Conservation (phyloP, 108 stramenopile genomes). For the Cyclotella choctawhatcheeana region DNA sequence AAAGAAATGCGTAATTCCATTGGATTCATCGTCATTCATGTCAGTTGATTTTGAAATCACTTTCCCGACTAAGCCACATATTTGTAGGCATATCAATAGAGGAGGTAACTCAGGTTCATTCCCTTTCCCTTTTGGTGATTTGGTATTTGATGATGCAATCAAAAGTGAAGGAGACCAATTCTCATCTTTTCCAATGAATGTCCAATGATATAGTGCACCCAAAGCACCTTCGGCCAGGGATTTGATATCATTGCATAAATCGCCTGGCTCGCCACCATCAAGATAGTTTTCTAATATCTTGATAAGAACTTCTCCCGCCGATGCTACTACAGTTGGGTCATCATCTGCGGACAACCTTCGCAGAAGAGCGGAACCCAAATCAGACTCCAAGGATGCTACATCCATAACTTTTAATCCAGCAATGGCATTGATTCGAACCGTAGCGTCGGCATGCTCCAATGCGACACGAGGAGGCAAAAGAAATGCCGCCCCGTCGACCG, state of each 20-base stretch:
- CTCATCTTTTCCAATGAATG: constrained; percentile 34
- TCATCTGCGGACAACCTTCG: constrained; percentile 67
- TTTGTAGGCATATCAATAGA: constrained; percentile 33
- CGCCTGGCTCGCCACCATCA: constrained; percentile 5
- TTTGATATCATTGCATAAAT: constrained; percentile 27
- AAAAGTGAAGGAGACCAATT: constrained; percentile 26
- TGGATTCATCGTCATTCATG: constrained; percentile 12
- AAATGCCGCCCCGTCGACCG: constrained; percentile 10
- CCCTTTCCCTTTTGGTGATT: background rate
- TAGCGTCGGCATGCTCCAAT: constrained; percentile 70
- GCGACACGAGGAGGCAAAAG: constrained; percentile 74
- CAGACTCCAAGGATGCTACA: constrained; percentile 27
- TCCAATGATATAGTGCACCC: constrained; percentile 42
- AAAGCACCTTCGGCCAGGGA: constrained; percentile 32
- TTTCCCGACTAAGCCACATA: constrained; percentile 38
- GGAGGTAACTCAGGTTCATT: constrained; percentile 18
- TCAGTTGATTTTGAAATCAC: constrained; percentile 18
- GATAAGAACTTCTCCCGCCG: constrained; percentile 57
- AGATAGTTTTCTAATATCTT: constrained; percentile 26
- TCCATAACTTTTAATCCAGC: constrained; percentile 37
- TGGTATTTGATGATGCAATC: background rate
- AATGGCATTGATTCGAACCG: constrained; percentile 69
- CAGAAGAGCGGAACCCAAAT: constrained; percentile 56
- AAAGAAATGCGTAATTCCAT: constrained; percentile 19
- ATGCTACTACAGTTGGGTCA: constrained; percentile 53